These are phyloP conservation scores for Paraphoma chrysanthemicola DNA, from an alignment of 2,329 filamentous ascomycete genomes.

Conservation along the genomic window DNA sequence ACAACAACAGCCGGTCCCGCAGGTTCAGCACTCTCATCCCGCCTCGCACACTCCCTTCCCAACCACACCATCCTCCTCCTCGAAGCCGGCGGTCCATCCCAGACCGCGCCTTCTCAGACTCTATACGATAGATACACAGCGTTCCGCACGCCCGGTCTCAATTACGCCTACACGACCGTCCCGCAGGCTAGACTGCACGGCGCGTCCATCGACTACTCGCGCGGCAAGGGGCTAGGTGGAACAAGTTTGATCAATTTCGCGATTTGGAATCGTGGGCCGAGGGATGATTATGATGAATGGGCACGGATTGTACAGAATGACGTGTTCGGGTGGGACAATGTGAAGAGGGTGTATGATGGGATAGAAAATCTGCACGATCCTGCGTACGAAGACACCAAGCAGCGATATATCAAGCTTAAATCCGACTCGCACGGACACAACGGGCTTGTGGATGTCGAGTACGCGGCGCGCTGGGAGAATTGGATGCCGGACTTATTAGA, in stretches of 20 bases:
- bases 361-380: background rate
- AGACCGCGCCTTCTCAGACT: background rate
- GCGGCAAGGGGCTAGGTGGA: slow-evolving; percentile 1
- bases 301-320: background rate
- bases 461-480: background rate
- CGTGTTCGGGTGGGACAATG: background rate
- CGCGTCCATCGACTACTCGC: background rate
- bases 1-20: background rate
- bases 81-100: background rate
- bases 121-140: slow-evolving; percentile 1
- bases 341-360: background rate
- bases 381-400: background rate
- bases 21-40: background rate
- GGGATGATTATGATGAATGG: background rate
- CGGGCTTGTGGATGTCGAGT: background rate
- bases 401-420: background rate
- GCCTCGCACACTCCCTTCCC: slow-evolving; percentile 59
- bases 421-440: background rate
- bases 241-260: slow-evolving; percentile 3
- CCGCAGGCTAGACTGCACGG: background rate
- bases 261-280: background rate
- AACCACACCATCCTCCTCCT: slow-evolving; percentile 53
- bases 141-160: background rate
- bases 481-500: background rate
- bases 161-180: background rate